These are phyloP conservation scores for Scheffersomyces lignicola DNA, from an alignment of 1,139 yeast genomes.

Conservation along the genomic window DNA sequence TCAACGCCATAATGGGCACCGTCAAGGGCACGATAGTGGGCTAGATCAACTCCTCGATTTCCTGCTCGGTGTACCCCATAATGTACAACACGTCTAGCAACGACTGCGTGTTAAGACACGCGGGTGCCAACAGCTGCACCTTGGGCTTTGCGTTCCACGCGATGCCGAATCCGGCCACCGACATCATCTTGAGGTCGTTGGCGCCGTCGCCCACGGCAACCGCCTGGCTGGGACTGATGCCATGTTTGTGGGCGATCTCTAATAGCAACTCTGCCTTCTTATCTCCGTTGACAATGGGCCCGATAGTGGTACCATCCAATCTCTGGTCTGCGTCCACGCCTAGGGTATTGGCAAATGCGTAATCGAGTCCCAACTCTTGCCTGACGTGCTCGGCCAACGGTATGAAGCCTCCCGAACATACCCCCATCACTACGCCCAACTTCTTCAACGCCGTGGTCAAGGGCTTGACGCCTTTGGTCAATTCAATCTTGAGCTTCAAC, in stretches of 20 bases:
- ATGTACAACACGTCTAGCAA: constrained; percentile 77
- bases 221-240: constrained; percentile 53
- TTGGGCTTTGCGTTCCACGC: constrained; percentile 98
- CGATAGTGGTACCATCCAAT: constrained; percentile 57
- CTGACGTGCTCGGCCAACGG: constrained; percentile 83
- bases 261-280: constrained; percentile 74
- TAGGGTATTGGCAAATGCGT: constrained; percentile 82
- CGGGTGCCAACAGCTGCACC: constrained; percentile 82
- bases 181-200: constrained; percentile 93
- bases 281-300: constrained; percentile 83
- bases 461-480: constrained; percentile 83
- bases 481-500: constrained; percentile 61
- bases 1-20: constrained; percentile 86
- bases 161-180: constrained; percentile 85
- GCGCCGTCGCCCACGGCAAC: constrained; percentile 98
- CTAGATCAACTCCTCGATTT: constrained; percentile 36
- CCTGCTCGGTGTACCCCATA: constrained; percentile 69
- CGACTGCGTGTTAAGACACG: constrained; percentile 69
- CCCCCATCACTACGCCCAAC: constrained; percentile 73
- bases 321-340: constrained; percentile 53
- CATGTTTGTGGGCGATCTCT: constrained; percentile 65
- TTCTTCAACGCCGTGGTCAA: constrained; percentile 62
- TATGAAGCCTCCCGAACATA: constrained; percentile 91
- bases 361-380: constrained; percentile 68
- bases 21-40: constrained; percentile 54